Base-by-base conservation (phyloP, 2,329 filamentous ascomycete genomes). In the Trichophyton mentagrophytes region DNA sequence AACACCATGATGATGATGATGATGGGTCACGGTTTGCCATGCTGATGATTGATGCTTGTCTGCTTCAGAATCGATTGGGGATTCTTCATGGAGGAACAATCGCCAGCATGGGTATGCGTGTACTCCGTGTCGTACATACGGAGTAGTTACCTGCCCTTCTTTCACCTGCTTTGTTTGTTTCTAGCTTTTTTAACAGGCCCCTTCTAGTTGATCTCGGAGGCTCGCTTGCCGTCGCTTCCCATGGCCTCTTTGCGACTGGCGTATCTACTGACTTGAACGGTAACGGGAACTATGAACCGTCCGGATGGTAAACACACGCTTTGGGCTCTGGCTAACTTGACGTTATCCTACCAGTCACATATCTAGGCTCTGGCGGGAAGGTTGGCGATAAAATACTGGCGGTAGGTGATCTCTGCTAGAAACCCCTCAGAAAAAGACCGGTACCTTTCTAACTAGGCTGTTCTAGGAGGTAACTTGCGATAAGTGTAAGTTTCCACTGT, bases 11-110 rank as follows among this genome's bases (percentile, higher is more conserved):
- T n/a, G 25, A 30, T 22, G 22, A 22, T 22, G 22, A 22, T 30
- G 38, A 3, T 6, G 46, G 7, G 20, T 5, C 20, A 30, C 6
- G 6, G 6, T 30, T 30, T 60, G n/a, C 22, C 57, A 27, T 20
- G 11, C 36, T 33, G 30, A 55, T 63, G 27, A 63, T 20, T 8
- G 36, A 47, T 56, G 3, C 44, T 47, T 17, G 9, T 47, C 44
- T 47, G 40, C 5, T n/a, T 13, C 63, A 85, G 82, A 87, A 87
- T 66, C 79, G 84, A 15, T 74, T 87, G 20, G 80, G 80, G 40
- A 87, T 85, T 64, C 79, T 87, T 38, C 84, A 87, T 72, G 84
- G 84, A 61, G 84, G 84, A 15, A 85, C 85, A 1, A 84, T 87
- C 63, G 84, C 84, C 3, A 83, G 81, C 69, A 79, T 81, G 78